phyloP scores from a whole-genome alignment of 768 basidiomycete genomes.

The Boletus vinaceobasis region DNA sequence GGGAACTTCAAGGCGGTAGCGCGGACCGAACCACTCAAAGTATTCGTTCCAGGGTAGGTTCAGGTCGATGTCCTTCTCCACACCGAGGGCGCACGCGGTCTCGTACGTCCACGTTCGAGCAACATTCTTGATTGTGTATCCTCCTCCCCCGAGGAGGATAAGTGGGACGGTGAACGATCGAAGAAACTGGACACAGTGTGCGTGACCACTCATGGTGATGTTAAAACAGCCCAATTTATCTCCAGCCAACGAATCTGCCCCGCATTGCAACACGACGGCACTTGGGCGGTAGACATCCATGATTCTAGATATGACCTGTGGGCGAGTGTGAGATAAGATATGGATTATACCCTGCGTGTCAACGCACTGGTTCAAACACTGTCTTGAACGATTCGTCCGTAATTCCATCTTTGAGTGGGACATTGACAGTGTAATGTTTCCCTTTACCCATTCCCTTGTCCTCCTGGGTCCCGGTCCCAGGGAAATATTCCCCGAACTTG shows the following conservation, averaged over 20 bases:
- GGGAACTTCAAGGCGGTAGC: conserved; percentile 88
- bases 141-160: conserved; percentile 91
- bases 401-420: conserved; percentile 92
- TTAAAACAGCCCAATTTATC: conserved; percentile 98
- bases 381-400: conserved; percentile 83
- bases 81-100: conserved; percentile 90
- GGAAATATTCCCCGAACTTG: conserved; percentile 86
- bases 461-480: conserved; percentile 76
- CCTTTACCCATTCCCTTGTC: conserved; percentile 84
- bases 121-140: conserved; percentile 97
- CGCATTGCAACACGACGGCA: conserved; percentile 90
- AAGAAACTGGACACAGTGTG: conserved; percentile 84
- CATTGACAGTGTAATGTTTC: conserved; percentile 86
- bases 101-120: conserved; percentile 95
- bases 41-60: conserved; percentile 86
- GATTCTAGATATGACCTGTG: conserved; percentile 76
- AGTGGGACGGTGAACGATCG: conserved; percentile 80
- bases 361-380: conserved; percentile 87
- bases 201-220: conserved; percentile 92
- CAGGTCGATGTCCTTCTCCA: conserved; percentile 71
- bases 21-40: conserved; percentile 96
- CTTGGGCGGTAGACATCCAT: conserved; percentile 86
- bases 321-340: neutral
- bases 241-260: conserved; percentile 91
- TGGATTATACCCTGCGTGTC: neutral